phyloP scores from a whole-genome alignment of 768 basidiomycete species.

The Lactifluus subvellereus region DNA sequence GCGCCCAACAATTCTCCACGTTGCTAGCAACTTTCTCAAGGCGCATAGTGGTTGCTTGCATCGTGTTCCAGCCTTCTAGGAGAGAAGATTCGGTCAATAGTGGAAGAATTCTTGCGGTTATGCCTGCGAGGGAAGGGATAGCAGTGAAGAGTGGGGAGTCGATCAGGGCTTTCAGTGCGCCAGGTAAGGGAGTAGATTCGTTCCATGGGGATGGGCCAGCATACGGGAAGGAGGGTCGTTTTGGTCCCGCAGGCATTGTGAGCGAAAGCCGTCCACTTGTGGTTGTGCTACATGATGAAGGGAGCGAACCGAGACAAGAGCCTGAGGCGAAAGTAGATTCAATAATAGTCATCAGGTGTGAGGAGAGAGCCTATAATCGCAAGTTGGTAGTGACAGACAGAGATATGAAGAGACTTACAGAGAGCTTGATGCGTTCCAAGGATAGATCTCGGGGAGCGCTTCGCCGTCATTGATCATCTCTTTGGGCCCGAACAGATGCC shows the following conservation, averaged over 20 bases:
- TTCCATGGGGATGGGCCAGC: slow-evolving; percentile 10
- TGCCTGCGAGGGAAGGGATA: slow-evolving; percentile 27
- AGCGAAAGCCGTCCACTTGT: slow-evolving; percentile 18
- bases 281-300: slow-evolving; percentile 31
- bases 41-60: slow-evolving; percentile 23
- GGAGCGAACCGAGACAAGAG: slow-evolving; percentile 44
- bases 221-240: slow-evolving; percentile 15
- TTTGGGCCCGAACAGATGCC: slow-evolving; percentile 92
- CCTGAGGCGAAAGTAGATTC: slow-evolving; percentile 52
- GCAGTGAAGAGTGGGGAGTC: slow-evolving; percentile 26
- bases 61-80: slow-evolving; percentile 26
- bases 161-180: slow-evolving; percentile 22
- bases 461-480: slow-evolving; percentile 73
- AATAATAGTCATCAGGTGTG: not conserved
- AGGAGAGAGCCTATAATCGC: no score
- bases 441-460: slow-evolving; percentile 64
- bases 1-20: slow-evolving; percentile 30
- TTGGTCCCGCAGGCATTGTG: not conserved
- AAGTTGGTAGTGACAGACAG: no score
- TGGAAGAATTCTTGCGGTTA: slow-evolving; percentile 26
- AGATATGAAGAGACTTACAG: no score
- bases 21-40: slow-evolving; percentile 25
- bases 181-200: slow-evolving; percentile 13
- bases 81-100: slow-evolving; percentile 28
- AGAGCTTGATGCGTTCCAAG: no score